phyloP scores from a whole-genome alignment of 2,329 filamentous ascomycete species.

The Colletotrichum godetiae region DNA sequence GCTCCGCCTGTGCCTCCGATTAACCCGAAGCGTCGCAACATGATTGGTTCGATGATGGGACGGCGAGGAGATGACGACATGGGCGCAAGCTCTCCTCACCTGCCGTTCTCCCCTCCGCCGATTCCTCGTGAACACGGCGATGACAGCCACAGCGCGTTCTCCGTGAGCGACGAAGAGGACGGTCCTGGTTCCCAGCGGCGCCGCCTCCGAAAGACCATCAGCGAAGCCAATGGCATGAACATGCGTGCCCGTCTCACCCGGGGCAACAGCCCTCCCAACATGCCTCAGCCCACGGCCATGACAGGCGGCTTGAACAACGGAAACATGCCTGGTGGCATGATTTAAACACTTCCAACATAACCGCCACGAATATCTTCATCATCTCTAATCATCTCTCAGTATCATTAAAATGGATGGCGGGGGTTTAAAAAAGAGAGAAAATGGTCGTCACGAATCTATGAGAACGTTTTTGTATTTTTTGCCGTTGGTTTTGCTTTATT shows the following conservation, averaged over 20 bases:
- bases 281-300: constrained; percentile 42
- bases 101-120: constrained; percentile 40
- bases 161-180: constrained; percentile 54
- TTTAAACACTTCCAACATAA: constrained; percentile 44
- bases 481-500: constrained; percentile 5
- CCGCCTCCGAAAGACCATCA: constrained; percentile 55
- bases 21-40: constrained; percentile 65
- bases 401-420: constrained; percentile 7
- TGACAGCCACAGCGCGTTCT: constrained; percentile 42
- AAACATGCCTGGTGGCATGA: constrained; percentile 57
- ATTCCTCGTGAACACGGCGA: background rate
- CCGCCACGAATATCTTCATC: background rate
- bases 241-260: constrained; percentile 41
- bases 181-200: constrained; percentile 47
- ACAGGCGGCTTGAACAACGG: constrained; percentile 43
- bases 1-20: constrained; percentile 68
- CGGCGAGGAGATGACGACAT: constrained; percentile 48
- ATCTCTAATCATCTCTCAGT: constrained; percentile 12
- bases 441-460: constrained; percentile 35
- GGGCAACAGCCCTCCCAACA: constrained; percentile 40
- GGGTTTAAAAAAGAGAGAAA: constrained; percentile 8
- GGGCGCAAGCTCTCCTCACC: constrained; percentile 45
- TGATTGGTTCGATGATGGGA: constrained; percentile 50
- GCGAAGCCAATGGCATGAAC: constrained; percentile 51
- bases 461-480: constrained; percentile 19